phyloP scores from a whole-genome alignment of 192 early-diverging fungal genomes.

The Gaertneriomyces sp. region DNA sequence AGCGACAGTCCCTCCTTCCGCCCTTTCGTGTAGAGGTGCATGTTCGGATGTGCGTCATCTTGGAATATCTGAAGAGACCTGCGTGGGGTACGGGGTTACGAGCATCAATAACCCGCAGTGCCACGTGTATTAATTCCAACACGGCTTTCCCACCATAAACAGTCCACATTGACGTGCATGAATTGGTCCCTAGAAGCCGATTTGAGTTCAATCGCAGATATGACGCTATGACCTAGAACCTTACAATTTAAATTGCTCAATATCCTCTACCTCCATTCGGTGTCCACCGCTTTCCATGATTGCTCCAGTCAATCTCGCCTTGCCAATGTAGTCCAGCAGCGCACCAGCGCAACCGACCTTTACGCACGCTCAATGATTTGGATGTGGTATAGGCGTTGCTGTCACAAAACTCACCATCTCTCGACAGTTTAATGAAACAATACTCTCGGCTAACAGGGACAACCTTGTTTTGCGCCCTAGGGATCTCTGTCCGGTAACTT shows the following conservation, averaged over 20 bases:
- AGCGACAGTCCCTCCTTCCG: slow-evolving; percentile 70
- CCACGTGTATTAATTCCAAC: background rate
- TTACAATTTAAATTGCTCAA: slow-evolving; percentile 42
- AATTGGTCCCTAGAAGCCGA: slow-evolving; percentile 14
- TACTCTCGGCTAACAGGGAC: slow-evolving; percentile 30
- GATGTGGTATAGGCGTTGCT: too few species aligned
- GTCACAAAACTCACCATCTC: slow-evolving; percentile 34
- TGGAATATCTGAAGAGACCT: slow-evolving; percentile 82
- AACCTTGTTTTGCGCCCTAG: background rate
- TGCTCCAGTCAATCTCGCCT: slow-evolving; percentile 27
- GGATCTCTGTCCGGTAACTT: background rate
- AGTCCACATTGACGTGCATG: slow-evolving; percentile 59
- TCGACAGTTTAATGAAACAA: slow-evolving; percentile 32
- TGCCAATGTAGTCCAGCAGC: slow-evolving; percentile 31
- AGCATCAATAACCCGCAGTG: background rate
- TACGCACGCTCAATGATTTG: background rate
- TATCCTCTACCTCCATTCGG: slow-evolving; percentile 21
- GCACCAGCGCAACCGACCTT: slow-evolving; percentile 46
- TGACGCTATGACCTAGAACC: background rate
- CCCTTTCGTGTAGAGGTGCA: slow-evolving; percentile 53
- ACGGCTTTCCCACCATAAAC: slow-evolving; percentile 45
- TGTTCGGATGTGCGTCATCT: slow-evolving; percentile 75
- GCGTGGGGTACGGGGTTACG: background rate
- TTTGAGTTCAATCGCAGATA: slow-evolving; percentile 7
- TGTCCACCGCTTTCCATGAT: slow-evolving; percentile 11